phyloP scores from a whole-genome alignment of 495 filamentous ascomycete genomes.

The Neurospora sp. region DNA sequence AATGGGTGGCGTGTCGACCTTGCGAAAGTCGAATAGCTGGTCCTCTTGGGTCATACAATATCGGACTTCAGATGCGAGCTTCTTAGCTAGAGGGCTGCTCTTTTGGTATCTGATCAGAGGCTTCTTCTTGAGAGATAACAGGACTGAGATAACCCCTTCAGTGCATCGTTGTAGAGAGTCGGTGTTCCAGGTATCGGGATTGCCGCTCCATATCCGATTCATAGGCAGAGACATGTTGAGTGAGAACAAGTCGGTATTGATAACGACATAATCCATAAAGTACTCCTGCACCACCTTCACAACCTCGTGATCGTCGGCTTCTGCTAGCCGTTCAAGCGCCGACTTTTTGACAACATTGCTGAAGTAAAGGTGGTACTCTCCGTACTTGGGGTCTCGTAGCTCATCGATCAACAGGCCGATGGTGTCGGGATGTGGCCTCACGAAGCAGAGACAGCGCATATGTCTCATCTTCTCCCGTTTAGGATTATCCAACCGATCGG shows the following conservation, averaged over 20 bases:
- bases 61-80: slow-evolving; percentile 81
- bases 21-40: slow-evolving; percentile 92
- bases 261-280: slow-evolving; percentile 88
- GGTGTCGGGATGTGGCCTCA: slow-evolving; percentile 81
- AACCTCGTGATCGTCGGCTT: slow-evolving; percentile 97
- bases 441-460: slow-evolving; percentile 84
- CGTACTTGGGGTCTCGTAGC: slow-evolving; percentile 91
- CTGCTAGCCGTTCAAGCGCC: slow-evolving; percentile 83
- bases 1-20: slow-evolving; percentile 89
- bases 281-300: slow-evolving; percentile 88
- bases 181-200: slow-evolving; percentile 80
- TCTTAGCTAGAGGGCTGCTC: slow-evolving; percentile 82
- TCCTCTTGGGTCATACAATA: slow-evolving; percentile 94
- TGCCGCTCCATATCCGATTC: slow-evolving; percentile 68
- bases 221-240: slow-evolving; percentile 65
- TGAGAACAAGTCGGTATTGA: slow-evolving; percentile 90
- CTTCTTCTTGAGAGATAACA: slow-evolving; percentile 90
- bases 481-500: slow-evolving; percentile 85
- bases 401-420: slow-evolving; percentile 93
- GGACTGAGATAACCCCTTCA: slow-evolving; percentile 72
- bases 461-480: slow-evolving; percentile 97
- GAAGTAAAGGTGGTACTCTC: slow-evolving; percentile 94
- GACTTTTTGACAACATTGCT: slow-evolving; percentile 97
- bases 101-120: slow-evolving; percentile 90
- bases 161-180: slow-evolving; percentile 75